phyloP scores from a whole-genome alignment of 495 filamentous ascomycete species.

The Neurospora tetraspora region DNA sequence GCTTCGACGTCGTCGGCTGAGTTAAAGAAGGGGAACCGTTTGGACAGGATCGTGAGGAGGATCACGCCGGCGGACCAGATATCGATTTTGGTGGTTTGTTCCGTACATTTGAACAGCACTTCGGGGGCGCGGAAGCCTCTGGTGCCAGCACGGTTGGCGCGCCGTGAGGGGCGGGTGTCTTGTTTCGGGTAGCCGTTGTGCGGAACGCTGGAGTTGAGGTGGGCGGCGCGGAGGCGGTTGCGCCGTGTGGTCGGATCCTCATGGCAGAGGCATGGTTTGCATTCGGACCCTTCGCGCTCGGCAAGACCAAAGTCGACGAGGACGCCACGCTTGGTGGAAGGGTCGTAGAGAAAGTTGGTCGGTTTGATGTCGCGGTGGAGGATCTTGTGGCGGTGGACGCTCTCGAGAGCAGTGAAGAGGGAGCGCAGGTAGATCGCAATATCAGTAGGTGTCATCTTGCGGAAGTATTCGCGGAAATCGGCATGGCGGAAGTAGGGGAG shows the following conservation, averaged over 20 bases:
- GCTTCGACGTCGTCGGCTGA: slow-evolving; percentile 93
- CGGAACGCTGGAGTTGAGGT: slow-evolving; percentile 31
- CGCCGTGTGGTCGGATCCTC: slow-evolving; percentile 33
- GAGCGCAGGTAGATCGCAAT: slow-evolving; percentile 84
- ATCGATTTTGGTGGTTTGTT: slow-evolving; percentile 92
- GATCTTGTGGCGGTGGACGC: slow-evolving; percentile 74
- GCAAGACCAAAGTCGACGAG: slow-evolving; percentile 95
- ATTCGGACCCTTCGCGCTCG: slow-evolving; percentile 69
- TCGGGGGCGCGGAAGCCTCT: slow-evolving; percentile 93
- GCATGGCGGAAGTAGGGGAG: slow-evolving; percentile 91
- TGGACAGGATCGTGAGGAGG: slow-evolving; percentile 77
- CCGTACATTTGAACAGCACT: slow-evolving; percentile 94
- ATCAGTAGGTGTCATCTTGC: slow-evolving; percentile 71
- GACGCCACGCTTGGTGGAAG: slow-evolving; percentile 68
- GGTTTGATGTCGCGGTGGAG: slow-evolving; percentile 98
- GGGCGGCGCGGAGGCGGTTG: slow-evolving; percentile 28
- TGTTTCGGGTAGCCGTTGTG: slow-evolving; percentile 72
- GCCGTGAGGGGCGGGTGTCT: slow-evolving; percentile 74
- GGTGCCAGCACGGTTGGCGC: slow-evolving; percentile 93
- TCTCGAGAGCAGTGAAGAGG: slow-evolving; percentile 72
- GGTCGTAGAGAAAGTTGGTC: slow-evolving; percentile 98
- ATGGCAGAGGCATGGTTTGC: slow-evolving; percentile 61
- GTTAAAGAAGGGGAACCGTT: slow-evolving; percentile 96
- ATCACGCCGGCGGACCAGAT: slow-evolving; percentile 96
- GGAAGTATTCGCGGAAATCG: slow-evolving; percentile 93